Conservation (phyloP, 371 early-diverging fungal genomes). For the Mucor indicus region DNA sequence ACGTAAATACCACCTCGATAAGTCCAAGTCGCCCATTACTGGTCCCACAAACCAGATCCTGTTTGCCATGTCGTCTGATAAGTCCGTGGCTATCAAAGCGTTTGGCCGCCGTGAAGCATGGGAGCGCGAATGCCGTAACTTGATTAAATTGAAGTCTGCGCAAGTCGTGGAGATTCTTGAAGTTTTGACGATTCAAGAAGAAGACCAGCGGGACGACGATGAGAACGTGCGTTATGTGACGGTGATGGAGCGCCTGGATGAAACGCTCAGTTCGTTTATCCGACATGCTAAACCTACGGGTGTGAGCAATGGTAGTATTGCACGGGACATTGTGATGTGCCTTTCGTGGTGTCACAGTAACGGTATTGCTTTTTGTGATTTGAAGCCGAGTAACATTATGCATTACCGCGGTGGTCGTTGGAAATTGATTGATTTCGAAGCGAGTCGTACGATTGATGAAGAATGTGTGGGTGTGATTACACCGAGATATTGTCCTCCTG, state of each 20-base stretch:
- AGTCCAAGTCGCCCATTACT: constrained; percentile 22
- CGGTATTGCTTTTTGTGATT: constrained; percentile 33
- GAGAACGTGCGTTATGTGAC: constrained; percentile 35
- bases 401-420: constrained; percentile 18
- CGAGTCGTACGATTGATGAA: constrained; percentile 41
- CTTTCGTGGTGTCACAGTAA: constrained; percentile 38
- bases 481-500: constrained; percentile 37
- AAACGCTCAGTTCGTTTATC: constrained; percentile 25
- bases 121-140: constrained; percentile 46
- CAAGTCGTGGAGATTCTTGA: constrained; percentile 42
- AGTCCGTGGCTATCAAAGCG: constrained; percentile 28
- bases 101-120: constrained; percentile 53
- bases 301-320: constrained; percentile 10
- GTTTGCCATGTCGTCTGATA: constrained; percentile 12
- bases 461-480: constrained; percentile 26
- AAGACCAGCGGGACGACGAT: constrained; percentile 21
- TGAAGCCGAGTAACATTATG: constrained; percentile 46
- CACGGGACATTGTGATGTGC: constrained; percentile 28
- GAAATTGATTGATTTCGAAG: constrained; percentile 50
- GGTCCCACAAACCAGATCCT: constrained; percentile 41
- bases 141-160: constrained; percentile 36
- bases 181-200: constrained; percentile 43
- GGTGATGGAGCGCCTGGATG: constrained; percentile 39
- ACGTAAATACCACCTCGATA: constrained; percentile 33
- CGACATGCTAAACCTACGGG: constrained; percentile 4